Evolutionary conservation across 2,329 filamentous ascomycete species (phyloP).

Genomic region (Colletotrichum sp.): DNA sequence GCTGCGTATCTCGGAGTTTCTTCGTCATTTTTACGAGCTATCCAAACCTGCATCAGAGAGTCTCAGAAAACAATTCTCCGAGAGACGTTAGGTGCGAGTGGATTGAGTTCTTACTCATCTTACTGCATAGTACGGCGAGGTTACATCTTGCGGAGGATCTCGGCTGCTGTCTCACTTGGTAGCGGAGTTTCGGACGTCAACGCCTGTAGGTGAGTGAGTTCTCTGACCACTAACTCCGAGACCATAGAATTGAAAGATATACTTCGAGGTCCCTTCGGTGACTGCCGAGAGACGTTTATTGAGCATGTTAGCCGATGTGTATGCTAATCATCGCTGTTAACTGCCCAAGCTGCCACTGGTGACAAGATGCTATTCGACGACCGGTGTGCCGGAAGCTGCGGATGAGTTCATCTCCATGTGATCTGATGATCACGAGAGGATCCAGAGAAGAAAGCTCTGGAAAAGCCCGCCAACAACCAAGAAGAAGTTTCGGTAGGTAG

Average conservation of each 20-base stretch:
- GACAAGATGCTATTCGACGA: background rate
- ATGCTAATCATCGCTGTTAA: background rate
- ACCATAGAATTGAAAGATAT: background rate
- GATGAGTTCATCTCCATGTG: slow-evolving; percentile 3
- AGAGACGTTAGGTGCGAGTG: background rate
- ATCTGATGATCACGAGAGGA: background rate
- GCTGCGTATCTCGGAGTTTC: background rate
- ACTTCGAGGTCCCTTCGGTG: background rate
- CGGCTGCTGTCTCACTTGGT: background rate
- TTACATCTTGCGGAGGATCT: background rate
- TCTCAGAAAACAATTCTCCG: background rate
- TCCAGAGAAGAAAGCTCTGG: background rate
- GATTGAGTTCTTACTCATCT: background rate
- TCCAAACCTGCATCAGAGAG: background rate
- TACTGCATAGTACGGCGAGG: background rate
- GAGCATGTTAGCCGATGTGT: background rate
- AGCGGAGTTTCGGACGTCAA: background rate
- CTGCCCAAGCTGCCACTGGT: background rate
- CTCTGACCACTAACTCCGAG: background rate
- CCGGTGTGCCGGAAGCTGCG: background rate
- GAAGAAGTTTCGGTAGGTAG: background rate
- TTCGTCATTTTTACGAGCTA: background rate
- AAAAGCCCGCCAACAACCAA: background rate
- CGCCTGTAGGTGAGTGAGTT: background rate
- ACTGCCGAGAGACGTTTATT: background rate